Evolutionary conservation across 2,329 filamentous ascomycete genomes (phyloP).

Genomic region (Pochonia chlamydosporia): DNA sequence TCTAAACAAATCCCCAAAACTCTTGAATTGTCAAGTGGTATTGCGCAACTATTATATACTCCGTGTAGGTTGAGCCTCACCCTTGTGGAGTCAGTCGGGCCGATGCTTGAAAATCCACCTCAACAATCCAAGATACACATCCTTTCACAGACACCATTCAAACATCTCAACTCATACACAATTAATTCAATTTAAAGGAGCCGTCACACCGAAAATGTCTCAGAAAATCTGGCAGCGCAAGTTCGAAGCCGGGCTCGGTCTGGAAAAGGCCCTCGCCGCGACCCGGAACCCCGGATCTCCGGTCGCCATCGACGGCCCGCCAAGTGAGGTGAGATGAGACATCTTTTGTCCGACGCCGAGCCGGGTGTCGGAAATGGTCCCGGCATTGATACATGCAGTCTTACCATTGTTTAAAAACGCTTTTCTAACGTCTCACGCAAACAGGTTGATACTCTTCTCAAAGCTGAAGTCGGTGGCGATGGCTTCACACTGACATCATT

Average conservation of each 20-base stretch:
- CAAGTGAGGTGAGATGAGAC: conserved; percentile 8
- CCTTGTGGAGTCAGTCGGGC: not conserved
- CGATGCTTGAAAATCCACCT: not conserved
- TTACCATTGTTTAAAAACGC: too few species aligned
- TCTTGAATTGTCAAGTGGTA: too few species aligned
- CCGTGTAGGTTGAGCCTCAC: not conserved
- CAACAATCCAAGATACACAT: not conserved
- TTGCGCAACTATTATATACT: too few species aligned
- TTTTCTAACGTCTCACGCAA: too few species aligned
- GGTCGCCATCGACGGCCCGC: conserved; percentile 9
- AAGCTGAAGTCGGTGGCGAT: conserved; percentile 28
- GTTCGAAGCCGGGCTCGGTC: conserved; percentile 19
- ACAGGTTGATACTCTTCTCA: conserved; percentile 20
- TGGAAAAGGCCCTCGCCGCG: conserved; percentile 18
- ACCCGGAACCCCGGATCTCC: conserved; percentile 12
- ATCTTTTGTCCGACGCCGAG: too few species aligned
- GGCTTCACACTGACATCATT: conserved; percentile 46
- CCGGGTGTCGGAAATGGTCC: not conserved
- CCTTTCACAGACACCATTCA: too few species aligned
- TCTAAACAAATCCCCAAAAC: too few species aligned
- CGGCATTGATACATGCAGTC: too few species aligned
- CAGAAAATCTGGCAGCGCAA: conserved; percentile 21
- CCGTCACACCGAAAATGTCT: too few species aligned
- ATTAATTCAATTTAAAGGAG: too few species aligned
- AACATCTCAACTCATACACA: too few species aligned